A percentile compares a stretch with the other conserved stretches of the same genome.
Evolutionary conservation across 805 yeast species (phyloP).

Genomic region (Nakazawaea populi): DNA sequence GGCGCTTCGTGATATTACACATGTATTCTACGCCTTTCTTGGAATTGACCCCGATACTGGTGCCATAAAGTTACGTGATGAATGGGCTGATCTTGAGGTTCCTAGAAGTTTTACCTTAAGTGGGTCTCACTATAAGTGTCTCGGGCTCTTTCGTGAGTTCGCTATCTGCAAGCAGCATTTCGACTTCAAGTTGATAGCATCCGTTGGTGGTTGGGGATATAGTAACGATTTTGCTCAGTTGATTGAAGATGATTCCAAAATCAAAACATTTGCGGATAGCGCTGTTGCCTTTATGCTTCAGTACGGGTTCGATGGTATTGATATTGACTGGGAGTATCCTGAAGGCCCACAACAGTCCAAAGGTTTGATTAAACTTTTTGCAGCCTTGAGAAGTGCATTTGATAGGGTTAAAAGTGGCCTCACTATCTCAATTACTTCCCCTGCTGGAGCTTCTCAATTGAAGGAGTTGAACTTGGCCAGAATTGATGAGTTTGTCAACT

Average conservation of each 20-base stretch:
- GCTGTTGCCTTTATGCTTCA: conserved; percentile 36
- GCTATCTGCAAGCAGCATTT: conserved; percentile 11
- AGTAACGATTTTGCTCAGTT: conserved; percentile 41
- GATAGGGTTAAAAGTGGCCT: conserved; percentile 15
- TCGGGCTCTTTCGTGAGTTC: conserved; percentile 6
- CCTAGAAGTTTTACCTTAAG: neutral
- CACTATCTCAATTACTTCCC: conserved; percentile 63
- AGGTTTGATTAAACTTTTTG: conserved; percentile 34
- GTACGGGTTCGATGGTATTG: conserved; percentile 73
- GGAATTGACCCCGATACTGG: conserved; percentile 51
- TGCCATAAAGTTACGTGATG: conserved; percentile 45
- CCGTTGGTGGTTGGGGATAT: conserved; percentile 75
- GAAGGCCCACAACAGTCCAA: conserved; percentile 35
- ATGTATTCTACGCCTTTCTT: conserved; percentile 67
- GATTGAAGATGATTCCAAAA: conserved; percentile 25
- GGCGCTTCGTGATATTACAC: conserved; percentile 44
- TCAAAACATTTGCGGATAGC: conserved; percentile 40
- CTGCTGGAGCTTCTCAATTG: conserved; percentile 49
- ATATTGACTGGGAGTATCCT: conserved; percentile 88
- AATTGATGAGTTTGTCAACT: conserved; percentile 50
- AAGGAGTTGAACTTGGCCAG: conserved; percentile 32
- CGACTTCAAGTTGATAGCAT: conserved; percentile 47
- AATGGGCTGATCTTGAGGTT: conserved; percentile 62
- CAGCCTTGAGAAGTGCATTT: conserved; percentile 31
- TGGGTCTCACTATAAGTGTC: neutral